phyloP scores from a whole-genome alignment of 2,329 filamentous ascomycete species.

The Phaeoacremonium minimum region DNA sequence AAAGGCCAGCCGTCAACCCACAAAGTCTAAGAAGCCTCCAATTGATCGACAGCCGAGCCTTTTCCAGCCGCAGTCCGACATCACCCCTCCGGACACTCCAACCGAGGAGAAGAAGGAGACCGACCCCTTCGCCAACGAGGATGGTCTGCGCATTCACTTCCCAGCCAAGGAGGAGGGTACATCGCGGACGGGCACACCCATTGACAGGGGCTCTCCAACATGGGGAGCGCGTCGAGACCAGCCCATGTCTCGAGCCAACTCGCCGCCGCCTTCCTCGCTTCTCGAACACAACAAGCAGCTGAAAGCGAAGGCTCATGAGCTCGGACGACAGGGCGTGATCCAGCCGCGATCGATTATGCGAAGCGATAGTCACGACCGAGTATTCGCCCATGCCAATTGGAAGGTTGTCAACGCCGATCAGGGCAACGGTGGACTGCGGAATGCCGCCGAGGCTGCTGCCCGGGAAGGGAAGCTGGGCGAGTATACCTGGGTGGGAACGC shows the following conservation, averaged over 20 bases:
- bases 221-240: conserved; percentile 78
- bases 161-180: conserved; percentile 26
- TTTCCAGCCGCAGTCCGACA: conserved; percentile 42
- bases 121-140: conserved; percentile 53
- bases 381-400: conserved; percentile 78
- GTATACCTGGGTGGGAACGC: conserved; percentile 84
- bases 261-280: conserved; percentile 71
- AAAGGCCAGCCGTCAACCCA: too few relatives aligned
- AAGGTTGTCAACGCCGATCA: conserved; percentile 80
- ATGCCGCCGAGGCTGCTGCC: conserved; percentile 75
- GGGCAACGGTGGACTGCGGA: conserved; percentile 87
- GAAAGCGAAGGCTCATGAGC: conserved; percentile 49
- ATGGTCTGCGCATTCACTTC: conserved; percentile 54
- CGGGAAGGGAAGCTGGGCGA: conserved; percentile 67
- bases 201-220: conserved; percentile 69
- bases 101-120: conserved; percentile 38
- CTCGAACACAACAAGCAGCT: conserved; percentile 60
- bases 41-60: conserved; percentile 44
- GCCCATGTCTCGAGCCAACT: conserved; percentile 69
- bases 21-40: conserved; percentile 16
- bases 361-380: conserved; percentile 62
- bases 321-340: conserved; percentile 52
- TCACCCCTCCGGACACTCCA: conserved; percentile 53
- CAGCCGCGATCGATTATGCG: conserved; percentile 48
- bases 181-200: conserved; percentile 55